Base-by-base conservation (phyloP, 2,329 filamentous ascomycete species). In the Zymoseptoria passerinii region DNA sequence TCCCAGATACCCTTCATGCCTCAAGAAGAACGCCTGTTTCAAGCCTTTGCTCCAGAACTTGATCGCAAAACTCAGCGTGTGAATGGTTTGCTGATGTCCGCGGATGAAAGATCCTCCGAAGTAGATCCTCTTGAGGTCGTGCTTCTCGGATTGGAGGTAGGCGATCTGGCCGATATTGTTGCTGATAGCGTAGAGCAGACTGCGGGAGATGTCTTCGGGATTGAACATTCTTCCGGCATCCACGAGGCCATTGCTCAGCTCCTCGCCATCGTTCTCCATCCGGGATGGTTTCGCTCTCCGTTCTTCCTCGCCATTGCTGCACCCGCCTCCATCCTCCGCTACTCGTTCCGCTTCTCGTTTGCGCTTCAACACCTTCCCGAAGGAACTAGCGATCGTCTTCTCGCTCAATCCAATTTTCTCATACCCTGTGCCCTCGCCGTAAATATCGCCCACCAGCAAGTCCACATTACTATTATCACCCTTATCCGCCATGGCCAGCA, bases 151-250 rank as follows among this genome's bases (percentile, higher is more conserved):
- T 72, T 97, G 94, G n/a, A 99, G 80, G 73, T 94, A 96, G 50
- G 94, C 91, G 67, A 99, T 95, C 77, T 99, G 94, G 16, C 94
- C 94, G 63, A 97, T 96, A 75, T 97, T 97, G 78, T 97, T 97
- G 72, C 88, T 92, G 66, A 97, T 90, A 23, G 94, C 94, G 75
- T 96, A 99, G 0, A 99, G 83, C 18, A 99, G 80, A 52, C 90
- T 96, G 29, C 92, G 82, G 23, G 90, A 94, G 63, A 99, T 90
- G 73, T 99, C 94, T 70, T 91, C 85, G 40, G 84, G 81, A 18
- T 83, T 84, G 74, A 96, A 97, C 59, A 81, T 79, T 2, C 77
- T 71, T 18, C 73, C 72, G 44, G 75, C 74, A 49, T 68, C 69
- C 27, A 71, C 74, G 64, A 61, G 68, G 57, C 49, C 73, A 48